Evolutionary conservation across 208 protist genomes (phyloP).

Genomic region (Endotrypanum monterogeii): DNA sequence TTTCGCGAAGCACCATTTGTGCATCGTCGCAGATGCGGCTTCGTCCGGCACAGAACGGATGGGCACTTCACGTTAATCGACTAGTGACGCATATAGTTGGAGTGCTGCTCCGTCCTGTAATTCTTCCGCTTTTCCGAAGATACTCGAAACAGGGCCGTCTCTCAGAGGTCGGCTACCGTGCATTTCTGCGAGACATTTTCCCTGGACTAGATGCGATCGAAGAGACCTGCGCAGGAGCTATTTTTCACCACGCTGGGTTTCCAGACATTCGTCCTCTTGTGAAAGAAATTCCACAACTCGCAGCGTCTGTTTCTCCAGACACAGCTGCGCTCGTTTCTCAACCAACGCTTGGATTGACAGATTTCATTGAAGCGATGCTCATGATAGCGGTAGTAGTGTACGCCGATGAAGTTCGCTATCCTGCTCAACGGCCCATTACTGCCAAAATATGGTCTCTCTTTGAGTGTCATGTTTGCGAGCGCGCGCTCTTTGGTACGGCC

Average conservation of each 20-base stretch:
- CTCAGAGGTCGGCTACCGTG: constrained; percentile 43
- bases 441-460: constrained; percentile 85
- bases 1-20: constrained; percentile 53
- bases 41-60: constrained; percentile 53
- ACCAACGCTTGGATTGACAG: constrained; percentile 51
- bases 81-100: constrained; percentile 75
- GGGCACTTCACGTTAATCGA: constrained; percentile 63
- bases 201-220: constrained; percentile 46
- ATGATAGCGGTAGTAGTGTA: constrained; percentile 85
- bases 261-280: constrained; percentile 45
- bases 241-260: constrained; percentile 74
- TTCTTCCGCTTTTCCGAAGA: constrained; percentile 69
- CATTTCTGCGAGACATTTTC: constrained; percentile 64
- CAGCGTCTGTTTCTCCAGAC: background rate
- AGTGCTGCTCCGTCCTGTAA: constrained; percentile 33
- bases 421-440: constrained; percentile 64
- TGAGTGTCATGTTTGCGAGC: constrained; percentile 57
- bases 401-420: constrained; percentile 56
- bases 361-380: constrained; percentile 79
- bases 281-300: constrained; percentile 6
- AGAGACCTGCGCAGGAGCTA: constrained; percentile 47
- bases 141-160: constrained; percentile 57
- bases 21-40: constrained; percentile 53
- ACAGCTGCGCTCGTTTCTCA: constrained; percentile 2
- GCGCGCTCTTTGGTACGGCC: constrained; percentile 7